phyloP scores from a whole-genome alignment of 495 filamentous ascomycete species.

The Thermochaetoides thermophila region DNA sequence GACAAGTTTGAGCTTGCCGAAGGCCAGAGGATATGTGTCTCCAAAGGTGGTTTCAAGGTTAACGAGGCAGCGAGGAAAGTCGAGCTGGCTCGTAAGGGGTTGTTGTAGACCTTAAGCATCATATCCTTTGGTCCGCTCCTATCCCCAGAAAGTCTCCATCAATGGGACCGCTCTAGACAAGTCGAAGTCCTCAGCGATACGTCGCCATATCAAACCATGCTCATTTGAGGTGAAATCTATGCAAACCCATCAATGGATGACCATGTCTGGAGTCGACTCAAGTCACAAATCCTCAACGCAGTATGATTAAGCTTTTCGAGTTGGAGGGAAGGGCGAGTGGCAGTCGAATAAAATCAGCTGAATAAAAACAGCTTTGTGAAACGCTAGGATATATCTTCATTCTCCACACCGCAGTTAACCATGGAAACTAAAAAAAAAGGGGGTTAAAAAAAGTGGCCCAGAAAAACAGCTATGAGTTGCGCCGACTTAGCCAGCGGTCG shows the following conservation, averaged over 20 bases:
- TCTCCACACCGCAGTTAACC: not conserved
- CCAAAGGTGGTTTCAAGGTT: conserved; percentile 64
- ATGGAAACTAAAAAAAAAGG: not conserved
- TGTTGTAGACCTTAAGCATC: conserved; percentile 61
- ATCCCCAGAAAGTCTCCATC: no score
- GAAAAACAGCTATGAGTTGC: not conserved
- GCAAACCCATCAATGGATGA: no score
- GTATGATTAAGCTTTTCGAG: no score
- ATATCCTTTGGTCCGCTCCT: no score
- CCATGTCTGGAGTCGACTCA: no score
- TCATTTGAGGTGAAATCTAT: no score
- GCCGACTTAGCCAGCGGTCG: not conserved
- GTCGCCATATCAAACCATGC: no score
- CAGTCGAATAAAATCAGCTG: not conserved
- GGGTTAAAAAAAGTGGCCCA: no score
- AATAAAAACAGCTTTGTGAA: not conserved
- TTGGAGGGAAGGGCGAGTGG: no score
- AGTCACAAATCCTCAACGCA: no score
- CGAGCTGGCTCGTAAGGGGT: conserved; percentile 67
- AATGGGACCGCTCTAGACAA: no score
- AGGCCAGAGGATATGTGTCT: conserved; percentile 65
- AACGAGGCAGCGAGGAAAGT: conserved; percentile 65
- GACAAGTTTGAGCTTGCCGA: conserved; percentile 83
- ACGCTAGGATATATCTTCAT: not conserved
- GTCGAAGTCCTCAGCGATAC: no score